These are phyloP conservation scores for Phialemoniopsis sp. DNA, from an alignment of 2,329 filamentous ascomycete species.

Conservation along the genomic window DNA sequence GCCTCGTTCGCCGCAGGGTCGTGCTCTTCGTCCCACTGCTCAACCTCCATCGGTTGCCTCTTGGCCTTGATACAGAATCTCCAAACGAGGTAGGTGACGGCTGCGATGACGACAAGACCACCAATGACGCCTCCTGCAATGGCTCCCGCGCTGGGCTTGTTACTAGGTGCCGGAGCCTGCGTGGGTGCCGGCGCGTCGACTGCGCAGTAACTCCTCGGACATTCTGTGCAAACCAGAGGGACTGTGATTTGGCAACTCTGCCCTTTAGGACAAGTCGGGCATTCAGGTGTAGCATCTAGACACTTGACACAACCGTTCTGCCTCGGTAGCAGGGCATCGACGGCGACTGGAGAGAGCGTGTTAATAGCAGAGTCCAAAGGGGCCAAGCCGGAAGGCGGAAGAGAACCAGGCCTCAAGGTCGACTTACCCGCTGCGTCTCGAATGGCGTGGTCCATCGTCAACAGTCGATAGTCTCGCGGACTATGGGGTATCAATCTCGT, in stretches of 20 bases:
- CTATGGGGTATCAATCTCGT: no score
- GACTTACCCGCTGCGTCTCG: slow-evolving; percentile 5
- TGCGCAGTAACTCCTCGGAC: slow-evolving; percentile 42
- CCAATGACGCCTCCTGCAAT: slow-evolving; percentile 92
- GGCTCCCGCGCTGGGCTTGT: slow-evolving; percentile 68
- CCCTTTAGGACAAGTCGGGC: slow-evolving; percentile 37
- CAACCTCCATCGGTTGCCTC: slow-evolving; percentile 54
- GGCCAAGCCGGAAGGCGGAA: slow-evolving; percentile 3
- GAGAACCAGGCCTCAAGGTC: slow-evolving; percentile 11
- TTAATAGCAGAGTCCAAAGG: slow-evolving; percentile 6
- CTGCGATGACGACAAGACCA: slow-evolving; percentile 70
- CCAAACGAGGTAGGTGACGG: slow-evolving; percentile 78
- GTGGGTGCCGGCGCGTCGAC: slow-evolving; percentile 12
- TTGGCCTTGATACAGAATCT: slow-evolving; percentile 81
- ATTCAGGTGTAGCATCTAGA: slow-evolving; percentile 33
- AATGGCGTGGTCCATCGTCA: not conserved
- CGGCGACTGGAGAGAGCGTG: slow-evolving; percentile 11
- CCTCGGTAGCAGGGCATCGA: slow-evolving; percentile 30
- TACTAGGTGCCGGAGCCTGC: slow-evolving; percentile 16
- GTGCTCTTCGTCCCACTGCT: slow-evolving; percentile 53
- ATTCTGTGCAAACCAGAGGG: slow-evolving; percentile 40
- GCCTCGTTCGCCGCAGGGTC: slow-evolving; percentile 39
- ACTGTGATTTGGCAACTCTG: slow-evolving; percentile 41
- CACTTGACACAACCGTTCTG: slow-evolving; percentile 41
- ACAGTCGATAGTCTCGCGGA: not conserved